Conservation (phyloP, 116 monocot species). For the Papilionanthe hybrid region DNA sequence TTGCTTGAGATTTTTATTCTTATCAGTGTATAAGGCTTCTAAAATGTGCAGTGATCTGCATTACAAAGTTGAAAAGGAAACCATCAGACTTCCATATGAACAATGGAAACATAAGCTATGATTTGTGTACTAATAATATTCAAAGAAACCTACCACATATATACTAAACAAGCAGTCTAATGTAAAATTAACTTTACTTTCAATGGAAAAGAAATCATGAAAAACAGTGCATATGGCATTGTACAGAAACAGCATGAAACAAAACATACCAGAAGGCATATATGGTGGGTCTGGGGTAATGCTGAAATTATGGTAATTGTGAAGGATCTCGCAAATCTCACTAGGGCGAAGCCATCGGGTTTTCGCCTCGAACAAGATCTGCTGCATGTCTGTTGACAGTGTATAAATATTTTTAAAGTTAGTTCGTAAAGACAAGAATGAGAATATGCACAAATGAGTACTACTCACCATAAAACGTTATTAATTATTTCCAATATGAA, state of each 20-base stretch:
- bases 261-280: slow-evolving; percentile 40
- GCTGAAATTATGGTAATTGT: slow-evolving; percentile 41
- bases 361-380: slow-evolving; percentile 46
- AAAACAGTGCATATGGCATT: background rate
- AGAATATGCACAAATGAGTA: background rate
- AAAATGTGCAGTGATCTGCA: background rate
- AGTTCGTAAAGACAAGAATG: background rate
- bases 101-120: background rate
- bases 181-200: background rate
- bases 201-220: background rate
- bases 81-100: background rate
- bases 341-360: slow-evolving; percentile 66
- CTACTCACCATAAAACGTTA: background rate
- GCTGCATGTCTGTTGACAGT: slow-evolving; percentile 31
- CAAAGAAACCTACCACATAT: background rate
- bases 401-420: background rate
- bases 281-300: slow-evolving; percentile 56
- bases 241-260: background rate
- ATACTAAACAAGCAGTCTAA: background rate
- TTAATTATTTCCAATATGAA: background rate
- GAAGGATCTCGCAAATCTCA: slow-evolving; percentile 66
- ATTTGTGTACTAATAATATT: background rate
- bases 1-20: background rate
- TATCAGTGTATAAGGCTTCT: background rate
- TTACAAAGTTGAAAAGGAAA: background rate